Conservation (phyloP, 495 filamentous ascomycete genomes). For the Xanthoparmelia taractica region DNA sequence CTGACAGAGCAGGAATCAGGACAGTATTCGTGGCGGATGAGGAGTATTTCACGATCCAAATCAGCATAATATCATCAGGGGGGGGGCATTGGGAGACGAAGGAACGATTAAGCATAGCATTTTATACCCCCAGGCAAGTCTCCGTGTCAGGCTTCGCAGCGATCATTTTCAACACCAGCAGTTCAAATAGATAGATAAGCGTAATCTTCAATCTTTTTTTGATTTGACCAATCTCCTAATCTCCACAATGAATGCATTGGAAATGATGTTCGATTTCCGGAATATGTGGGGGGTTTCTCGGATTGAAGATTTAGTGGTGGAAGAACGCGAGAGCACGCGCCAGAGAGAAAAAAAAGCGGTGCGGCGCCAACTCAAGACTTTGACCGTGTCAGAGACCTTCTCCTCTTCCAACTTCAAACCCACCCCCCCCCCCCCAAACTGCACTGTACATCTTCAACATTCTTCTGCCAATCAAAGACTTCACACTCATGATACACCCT, state of each 20-base stretch:
- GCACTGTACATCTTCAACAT: constrained; percentile 1
- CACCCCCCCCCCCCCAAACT: too few relatives aligned
- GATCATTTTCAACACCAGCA: background rate
- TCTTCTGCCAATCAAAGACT: background rate
- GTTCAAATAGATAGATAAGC: background rate
- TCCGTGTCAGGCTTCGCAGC: constrained; percentile 13
- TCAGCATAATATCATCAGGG: background rate
- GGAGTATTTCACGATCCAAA: background rate
- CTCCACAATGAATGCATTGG: constrained; percentile 1
- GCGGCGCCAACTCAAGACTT: constrained; percentile 17
- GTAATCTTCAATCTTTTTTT: background rate
- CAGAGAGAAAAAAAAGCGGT: constrained; percentile 5
- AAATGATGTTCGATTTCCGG: constrained; percentile 11
- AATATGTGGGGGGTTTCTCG: constrained; percentile 12
- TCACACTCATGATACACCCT: background rate
- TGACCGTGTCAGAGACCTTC: constrained; percentile 24
- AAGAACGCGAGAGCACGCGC: constrained; percentile 13
- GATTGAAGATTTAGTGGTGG: background rate
- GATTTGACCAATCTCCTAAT: background rate
- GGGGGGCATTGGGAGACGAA: background rate
- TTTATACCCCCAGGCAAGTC: constrained; percentile 12
- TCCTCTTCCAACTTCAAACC: constrained; percentile 4
- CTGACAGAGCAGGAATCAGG: background rate
- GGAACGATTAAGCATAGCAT: constrained; percentile 11
- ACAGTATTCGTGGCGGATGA: background rate